A percentile compares a stretch with the other conserved stretches of the same genome.
These are phyloP conservation scores for Periconia sp. DNA, from an alignment of 2,329 filamentous ascomycete species.

Conservation along the genomic window DNA sequence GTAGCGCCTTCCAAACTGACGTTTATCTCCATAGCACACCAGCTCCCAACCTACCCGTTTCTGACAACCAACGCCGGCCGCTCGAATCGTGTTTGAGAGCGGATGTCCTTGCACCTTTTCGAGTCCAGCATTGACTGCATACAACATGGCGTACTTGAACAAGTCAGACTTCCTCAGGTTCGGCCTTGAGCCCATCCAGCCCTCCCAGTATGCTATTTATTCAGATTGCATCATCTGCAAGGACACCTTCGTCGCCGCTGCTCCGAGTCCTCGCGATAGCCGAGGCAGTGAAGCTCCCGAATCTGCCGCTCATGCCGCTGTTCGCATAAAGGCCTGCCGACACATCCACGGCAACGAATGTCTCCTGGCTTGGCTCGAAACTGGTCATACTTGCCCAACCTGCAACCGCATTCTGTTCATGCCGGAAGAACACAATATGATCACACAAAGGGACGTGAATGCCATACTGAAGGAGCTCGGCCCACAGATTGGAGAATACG, in stretches of 20 bases:
- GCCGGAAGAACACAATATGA: neutral
- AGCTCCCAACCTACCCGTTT: too few species aligned
- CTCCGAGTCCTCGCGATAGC: slow-evolving; percentile 44
- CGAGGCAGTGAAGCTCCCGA: too few species aligned
- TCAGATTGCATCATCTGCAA: slow-evolving; percentile 2
- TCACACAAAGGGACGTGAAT: slow-evolving; percentile 17
- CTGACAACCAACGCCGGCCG: too few species aligned
- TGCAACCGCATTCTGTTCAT: slow-evolving; percentile 26
- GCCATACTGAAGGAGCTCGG: slow-evolving; percentile 4
- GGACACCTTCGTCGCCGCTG: slow-evolving; percentile 16
- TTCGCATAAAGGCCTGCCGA: slow-evolving; percentile 22
- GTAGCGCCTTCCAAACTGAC: too few species aligned
- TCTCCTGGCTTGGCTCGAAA: slow-evolving; percentile 23
- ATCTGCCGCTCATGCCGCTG: slow-evolving; percentile 12
- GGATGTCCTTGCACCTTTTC: slow-evolving; percentile 82
- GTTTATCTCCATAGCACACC: too few species aligned
- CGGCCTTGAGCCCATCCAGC: neutral
- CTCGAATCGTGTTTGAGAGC: too few species aligned
- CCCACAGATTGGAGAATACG: neutral
- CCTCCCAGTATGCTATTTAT: neutral
- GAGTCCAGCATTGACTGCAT: slow-evolving; percentile 85
- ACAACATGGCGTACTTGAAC: slow-evolving; percentile 89
- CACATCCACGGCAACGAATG: slow-evolving; percentile 26
- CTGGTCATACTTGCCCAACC: slow-evolving; percentile 23
- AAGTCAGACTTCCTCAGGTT: slow-evolving; percentile 69